These are phyloP conservation scores for Spironucleus salmonicida DNA, from an alignment of 208 protist genomes.

Conservation along the genomic window DNA sequence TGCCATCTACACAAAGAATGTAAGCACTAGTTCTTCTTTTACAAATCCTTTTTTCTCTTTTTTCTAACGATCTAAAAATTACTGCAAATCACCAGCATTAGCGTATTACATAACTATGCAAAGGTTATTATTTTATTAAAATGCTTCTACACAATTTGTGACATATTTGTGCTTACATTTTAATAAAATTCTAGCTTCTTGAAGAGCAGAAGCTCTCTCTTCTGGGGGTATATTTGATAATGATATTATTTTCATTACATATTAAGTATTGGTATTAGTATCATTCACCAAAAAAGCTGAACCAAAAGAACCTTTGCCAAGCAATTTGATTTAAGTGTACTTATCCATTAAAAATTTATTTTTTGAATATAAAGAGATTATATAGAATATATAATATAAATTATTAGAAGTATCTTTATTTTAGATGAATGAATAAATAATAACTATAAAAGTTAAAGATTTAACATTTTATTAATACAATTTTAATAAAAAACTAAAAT, in stretches of 20 bases:
- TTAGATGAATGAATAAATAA: too few species aligned
- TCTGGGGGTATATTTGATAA: neutral
- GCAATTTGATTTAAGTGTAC: neutral
- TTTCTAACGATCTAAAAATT: conserved; percentile 2
- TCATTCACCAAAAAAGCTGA: conserved; percentile 18
- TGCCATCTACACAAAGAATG: conserved; percentile 50
- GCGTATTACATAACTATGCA: conserved; percentile 44
- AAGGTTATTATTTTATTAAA: neutral
- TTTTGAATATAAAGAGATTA: too few species aligned
- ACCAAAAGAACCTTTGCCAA: conserved; percentile 32
- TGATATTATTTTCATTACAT: conserved; percentile 31
- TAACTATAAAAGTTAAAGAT: too few species aligned
- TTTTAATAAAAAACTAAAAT: too few species aligned
- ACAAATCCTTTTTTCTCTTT: conserved; percentile 30
- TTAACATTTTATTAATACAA: too few species aligned
- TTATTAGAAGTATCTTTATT: too few species aligned
- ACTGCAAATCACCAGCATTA: conserved; percentile 29
- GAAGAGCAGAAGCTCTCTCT: conserved; percentile 21
- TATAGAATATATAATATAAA: too few species aligned
- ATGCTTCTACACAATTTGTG: conserved; percentile 32
- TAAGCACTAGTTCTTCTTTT: conserved; percentile 46
- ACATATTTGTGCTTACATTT: conserved; percentile 37
- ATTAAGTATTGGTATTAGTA: neutral
- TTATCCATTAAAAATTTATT: too few species aligned
- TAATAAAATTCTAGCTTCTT: conserved; percentile 23